A percentile compares a stretch with the other conserved stretches of the same genome.
These are phyloP conservation scores for Verticillium klebahnii DNA, from an alignment of 2,329 filamentous ascomycete genomes.

Conservation along the genomic window DNA sequence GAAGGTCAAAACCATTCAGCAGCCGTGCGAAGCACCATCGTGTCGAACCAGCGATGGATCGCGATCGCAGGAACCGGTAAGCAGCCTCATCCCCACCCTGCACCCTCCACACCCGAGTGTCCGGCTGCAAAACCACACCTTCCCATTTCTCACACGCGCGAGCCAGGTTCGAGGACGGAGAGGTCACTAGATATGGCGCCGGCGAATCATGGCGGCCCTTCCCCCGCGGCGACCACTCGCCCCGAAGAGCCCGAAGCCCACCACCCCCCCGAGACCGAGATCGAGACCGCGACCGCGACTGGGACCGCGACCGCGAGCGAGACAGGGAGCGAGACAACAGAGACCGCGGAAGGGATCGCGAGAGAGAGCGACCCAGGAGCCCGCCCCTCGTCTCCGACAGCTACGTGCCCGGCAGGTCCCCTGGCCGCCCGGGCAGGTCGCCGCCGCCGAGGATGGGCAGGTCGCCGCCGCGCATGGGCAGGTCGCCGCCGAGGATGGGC, in stretches of 20 bases:
- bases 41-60: not conserved
- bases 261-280: constrained; percentile 15
- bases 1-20: not conserved
- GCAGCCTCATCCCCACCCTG: not conserved
- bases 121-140: not conserved
- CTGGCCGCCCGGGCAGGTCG: constrained; percentile 20
- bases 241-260: constrained; percentile 26
- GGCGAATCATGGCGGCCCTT: constrained; percentile 59
- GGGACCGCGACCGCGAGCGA: constrained; percentile 8
- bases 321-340: constrained; percentile 7
- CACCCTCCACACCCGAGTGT: not conserved
- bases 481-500: not conserved
- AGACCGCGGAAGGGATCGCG: constrained; percentile 15
- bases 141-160: not conserved
- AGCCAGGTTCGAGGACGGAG: constrained; percentile 54
- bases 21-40: not conserved
- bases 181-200: constrained; percentile 57
- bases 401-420: constrained; percentile 40
- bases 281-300: constrained; percentile 13
- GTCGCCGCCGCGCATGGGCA: not conserved
- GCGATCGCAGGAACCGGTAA: not conserved
- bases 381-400: constrained; percentile 37
- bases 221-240: constrained; percentile 42
- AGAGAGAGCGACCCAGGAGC: constrained; percentile 19
- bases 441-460: not conserved